Base-by-base conservation (phyloP, 2,329 filamentous ascomycete genomes). In the Talaromyces amestolkiae region DNA sequence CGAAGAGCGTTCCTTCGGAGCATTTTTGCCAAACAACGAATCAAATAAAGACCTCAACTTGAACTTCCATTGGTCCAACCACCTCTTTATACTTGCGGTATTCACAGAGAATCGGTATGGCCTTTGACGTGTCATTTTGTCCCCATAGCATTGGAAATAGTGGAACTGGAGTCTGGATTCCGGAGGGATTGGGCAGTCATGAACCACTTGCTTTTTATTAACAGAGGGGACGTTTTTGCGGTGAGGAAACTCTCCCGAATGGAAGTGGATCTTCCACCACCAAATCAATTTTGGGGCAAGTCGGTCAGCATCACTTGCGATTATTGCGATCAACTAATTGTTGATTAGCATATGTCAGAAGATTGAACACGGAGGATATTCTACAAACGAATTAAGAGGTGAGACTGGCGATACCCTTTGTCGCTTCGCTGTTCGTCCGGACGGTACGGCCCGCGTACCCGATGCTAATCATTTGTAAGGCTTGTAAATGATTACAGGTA, bases 371-470 rank as follows among this genome's bases (percentile, higher is more conserved):
- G 31, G 51, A 54, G 51, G 51, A 35, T 35, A 54, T 54, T 35
- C 17, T 19, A n/a, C 51, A 54, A 54, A 54, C 10, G 31, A n/a
- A 17, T 35, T 22, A n/a, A 31, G 43, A 22, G 4, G 45, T n/a
- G 22, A 31, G 9, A 51, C 6, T 17, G 22, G 47, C 22, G 45
- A 47, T 27, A 10, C 19, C 24, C 7, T 49, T 49, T 17, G 24
- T 33, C 17, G 49, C 49, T 53, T 53, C 49, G 17, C n/a, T 33
- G 49, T 33, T 53, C 49, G 39, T 27, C 27, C 37, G 58, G 41
- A 49, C 58, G 31, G 58, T 61, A 61, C 58, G 58, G 43, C 43
- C 58, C 58, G 58, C 31, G 19, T 51, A 37, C 19, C 58, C 58
- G 58, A 56, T 56, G 51, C 10, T 54, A 54, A 35, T 53, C 49